phyloP scores from a whole-genome alignment of 2,329 filamentous ascomycete species.

The Colletotrichum horii region DNA sequence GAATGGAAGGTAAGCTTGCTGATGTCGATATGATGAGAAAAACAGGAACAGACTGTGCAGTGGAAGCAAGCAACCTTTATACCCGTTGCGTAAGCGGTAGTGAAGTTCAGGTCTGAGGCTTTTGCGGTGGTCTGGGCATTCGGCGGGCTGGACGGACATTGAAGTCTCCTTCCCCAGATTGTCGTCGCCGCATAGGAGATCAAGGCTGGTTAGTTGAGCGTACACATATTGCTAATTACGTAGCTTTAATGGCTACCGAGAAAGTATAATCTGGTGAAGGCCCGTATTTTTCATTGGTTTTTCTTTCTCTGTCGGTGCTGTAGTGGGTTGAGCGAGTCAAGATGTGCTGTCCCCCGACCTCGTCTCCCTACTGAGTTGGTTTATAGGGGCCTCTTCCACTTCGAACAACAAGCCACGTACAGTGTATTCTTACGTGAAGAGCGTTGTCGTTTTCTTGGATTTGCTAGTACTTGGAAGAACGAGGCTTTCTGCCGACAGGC shows the following conservation, averaged over 20 bases:
- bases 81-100: not conserved
- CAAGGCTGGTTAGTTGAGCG: not conserved
- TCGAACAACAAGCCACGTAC: not conserved
- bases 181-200: not conserved
- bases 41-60: not conserved
- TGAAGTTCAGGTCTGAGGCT: not conserved
- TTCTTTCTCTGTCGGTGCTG: not conserved
- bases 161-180: not conserved
- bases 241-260: not conserved
- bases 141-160: not conserved
- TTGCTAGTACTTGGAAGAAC: not conserved
- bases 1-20: not conserved
- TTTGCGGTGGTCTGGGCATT: not conserved
- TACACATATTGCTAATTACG: not conserved
- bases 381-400: not conserved
- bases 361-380: not conserved
- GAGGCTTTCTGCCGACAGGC: not conserved
- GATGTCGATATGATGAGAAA: not conserved
- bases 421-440: not conserved
- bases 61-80: not conserved
- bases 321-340: not conserved
- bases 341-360: not conserved
- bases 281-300: not conserved
- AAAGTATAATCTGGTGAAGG: not conserved
- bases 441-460: not conserved